Evolutionary conservation across 768 basidiomycete species (phyloP), one percentile per base, ranked within the genome.

Genomic region (Mycena albidolilacea): DNA sequence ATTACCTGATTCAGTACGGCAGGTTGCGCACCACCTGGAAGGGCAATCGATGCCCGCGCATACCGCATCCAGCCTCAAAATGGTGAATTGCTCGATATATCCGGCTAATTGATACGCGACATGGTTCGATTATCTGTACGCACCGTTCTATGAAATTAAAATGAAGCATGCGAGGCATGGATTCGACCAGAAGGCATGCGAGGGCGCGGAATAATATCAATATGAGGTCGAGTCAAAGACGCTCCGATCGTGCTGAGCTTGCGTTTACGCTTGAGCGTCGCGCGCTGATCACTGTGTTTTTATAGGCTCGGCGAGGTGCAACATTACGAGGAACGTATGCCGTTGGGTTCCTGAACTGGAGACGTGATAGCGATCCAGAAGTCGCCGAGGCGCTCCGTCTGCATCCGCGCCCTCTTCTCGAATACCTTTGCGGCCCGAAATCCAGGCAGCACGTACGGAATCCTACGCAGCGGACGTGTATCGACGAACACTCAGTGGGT

Each of bases 171-270:
- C 37, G 37, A 12, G 46, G 64, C 17, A 64, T 54, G 52, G 21
- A 21, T 64, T 64, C 17, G 61, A 30, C 46, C 44, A 50, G 62
- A 46, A 48, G 62, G 46, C 19, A 37, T 48, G 62, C 35, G 62
- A 64, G 35, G 62, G 35, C 35, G 46, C 62, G 62, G 62, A 64
- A 64, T 63, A 37, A 48, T 64, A 64, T 37, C 46, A 64, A 46
- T 17, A 23, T 21, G 8, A 48, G 38, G 14, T 12, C 44, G 44
- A 64, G 62, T 30, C 54, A 50, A 70, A 52, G 63, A 50, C 70
- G 21, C 63, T 38, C 64, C 71, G 66, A 72, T 72, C 71, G 66
- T 72, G 61, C 17, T 68, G 66, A 72, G 71, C 66, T 72, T 67
- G 60, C 59, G 65, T 23, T 72, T 72, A 41, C 38, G 70, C 60